phyloP scores from a whole-genome alignment of 2,329 filamentous ascomycete genomes.

The Ascosphaera aggregata region DNA sequence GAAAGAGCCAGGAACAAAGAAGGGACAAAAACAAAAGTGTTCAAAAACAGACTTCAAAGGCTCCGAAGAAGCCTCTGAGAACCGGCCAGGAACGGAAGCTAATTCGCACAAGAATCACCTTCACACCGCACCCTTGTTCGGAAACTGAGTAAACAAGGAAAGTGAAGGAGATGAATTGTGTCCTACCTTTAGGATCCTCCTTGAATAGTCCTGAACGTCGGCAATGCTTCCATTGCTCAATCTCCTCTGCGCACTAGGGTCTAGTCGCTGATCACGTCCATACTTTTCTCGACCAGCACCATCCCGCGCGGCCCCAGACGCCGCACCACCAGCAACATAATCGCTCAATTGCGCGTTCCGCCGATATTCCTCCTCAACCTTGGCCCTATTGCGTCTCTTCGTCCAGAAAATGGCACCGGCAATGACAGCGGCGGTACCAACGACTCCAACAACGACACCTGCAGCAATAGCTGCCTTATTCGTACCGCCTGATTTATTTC shows the following conservation, averaged over 20 bases:
- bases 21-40: background rate
- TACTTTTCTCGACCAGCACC: background rate
- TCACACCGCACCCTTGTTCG: background rate
- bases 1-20: background rate
- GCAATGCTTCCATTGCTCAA: constrained; percentile 91
- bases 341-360: constrained; percentile 57
- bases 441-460: constrained; percentile 93
- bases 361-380: constrained; percentile 65
- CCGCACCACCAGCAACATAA: constrained; percentile 34
- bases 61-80: background rate
- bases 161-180: constrained; percentile 10
- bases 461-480: no score
- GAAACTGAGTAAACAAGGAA: background rate
- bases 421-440: constrained; percentile 46
- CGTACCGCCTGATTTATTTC: no score
- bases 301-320: no score
- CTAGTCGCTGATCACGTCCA: constrained; percentile 27
- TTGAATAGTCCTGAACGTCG: constrained; percentile 90
- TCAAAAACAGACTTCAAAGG: background rate
- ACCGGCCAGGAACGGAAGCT: no score
- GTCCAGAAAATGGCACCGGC: constrained; percentile 22
- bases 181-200: constrained; percentile 74
- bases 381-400: constrained; percentile 8
- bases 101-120: no score
- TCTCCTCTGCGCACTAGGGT: constrained; percentile 56